phyloP scores from a whole-genome alignment of 441 rosid species.

The Syzygium malaccense region DNA sequence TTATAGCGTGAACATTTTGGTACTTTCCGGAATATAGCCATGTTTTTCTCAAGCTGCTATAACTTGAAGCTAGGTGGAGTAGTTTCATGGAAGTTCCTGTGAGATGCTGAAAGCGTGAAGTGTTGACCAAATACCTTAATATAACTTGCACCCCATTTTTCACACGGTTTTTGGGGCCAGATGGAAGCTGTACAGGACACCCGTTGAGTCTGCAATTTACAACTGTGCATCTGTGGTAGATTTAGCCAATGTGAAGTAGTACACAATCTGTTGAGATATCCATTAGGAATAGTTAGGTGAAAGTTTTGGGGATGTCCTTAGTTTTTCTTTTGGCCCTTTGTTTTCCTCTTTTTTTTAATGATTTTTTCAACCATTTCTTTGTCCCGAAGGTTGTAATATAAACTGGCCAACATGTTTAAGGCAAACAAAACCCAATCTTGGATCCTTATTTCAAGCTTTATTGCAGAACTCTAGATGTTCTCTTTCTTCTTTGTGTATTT shows the following conservation, averaged over 20 bases:
- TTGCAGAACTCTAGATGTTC: background rate
- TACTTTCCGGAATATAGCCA: background rate
- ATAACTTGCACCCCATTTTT: background rate
- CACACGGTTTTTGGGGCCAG: background rate
- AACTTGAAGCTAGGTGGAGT: background rate
- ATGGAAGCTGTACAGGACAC: background rate
- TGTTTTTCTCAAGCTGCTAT: background rate
- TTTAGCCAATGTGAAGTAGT: background rate
- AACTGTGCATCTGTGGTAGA: background rate
- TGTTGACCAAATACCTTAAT: background rate
- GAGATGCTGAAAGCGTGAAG: background rate
- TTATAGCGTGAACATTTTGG: background rate
- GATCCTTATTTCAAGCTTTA: background rate
- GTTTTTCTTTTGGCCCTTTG: background rate
- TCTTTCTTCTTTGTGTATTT: background rate
- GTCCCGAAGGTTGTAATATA: background rate
- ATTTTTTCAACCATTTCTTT: background rate
- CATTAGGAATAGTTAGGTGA: background rate
- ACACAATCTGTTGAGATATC: background rate
- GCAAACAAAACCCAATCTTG: background rate
- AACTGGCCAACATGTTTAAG: background rate
- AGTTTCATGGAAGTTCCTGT: background rate
- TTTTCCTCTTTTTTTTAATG: background rate
- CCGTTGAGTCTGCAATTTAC: background rate
- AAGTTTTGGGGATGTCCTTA: background rate